Conservation (phyloP, 345 rosid genomes). For the Citrus trifoliata region DNA sequence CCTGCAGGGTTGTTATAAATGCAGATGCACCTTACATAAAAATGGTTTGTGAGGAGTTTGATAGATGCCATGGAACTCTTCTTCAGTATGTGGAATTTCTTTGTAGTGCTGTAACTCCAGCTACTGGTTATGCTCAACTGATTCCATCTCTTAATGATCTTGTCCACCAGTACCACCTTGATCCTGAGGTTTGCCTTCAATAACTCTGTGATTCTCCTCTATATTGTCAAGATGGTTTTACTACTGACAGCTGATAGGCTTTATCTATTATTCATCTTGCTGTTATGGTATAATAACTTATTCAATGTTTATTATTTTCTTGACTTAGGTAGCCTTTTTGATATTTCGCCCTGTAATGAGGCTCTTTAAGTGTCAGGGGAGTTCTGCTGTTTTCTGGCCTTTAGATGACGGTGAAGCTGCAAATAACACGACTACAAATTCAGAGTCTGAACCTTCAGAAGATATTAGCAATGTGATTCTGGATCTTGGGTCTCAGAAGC, state of each 20-base stretch:
- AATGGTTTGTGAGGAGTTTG: constrained; percentile 99
- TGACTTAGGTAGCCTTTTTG: constrained; percentile 85
- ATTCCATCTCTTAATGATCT: constrained; percentile 89
- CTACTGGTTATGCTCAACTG: constrained; percentile 71
- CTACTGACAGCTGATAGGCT: not conserved
- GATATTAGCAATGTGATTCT: constrained; percentile 45
- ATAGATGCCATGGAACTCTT: constrained; percentile 98
- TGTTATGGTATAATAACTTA: not conserved
- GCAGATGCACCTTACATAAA: constrained; percentile 95
- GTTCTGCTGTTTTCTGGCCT: constrained; percentile 85
- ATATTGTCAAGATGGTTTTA: not conserved
- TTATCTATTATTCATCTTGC: not conserved
- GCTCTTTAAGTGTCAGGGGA: constrained; percentile 73
- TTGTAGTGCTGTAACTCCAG: constrained; percentile 73
- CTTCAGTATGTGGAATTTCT: constrained; percentile 98
- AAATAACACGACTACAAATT: constrained; percentile 25
- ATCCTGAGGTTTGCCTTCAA: constrained; percentile 70
- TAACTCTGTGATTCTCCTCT: constrained; percentile 7
- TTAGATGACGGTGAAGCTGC: constrained; percentile 51
- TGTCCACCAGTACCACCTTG: constrained; percentile 86
- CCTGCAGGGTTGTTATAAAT: constrained; percentile 83
- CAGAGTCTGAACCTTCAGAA: constrained; percentile 45
- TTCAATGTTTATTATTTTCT: constrained; percentile 1
- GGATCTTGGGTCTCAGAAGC: constrained; percentile 61
- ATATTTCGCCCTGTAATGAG: constrained; percentile 97